Evolutionary conservation across 2,329 filamentous ascomycete genomes (phyloP), one percentile per base, ranked within the genome.

Genomic region (Ascochyta fabae): DNA sequence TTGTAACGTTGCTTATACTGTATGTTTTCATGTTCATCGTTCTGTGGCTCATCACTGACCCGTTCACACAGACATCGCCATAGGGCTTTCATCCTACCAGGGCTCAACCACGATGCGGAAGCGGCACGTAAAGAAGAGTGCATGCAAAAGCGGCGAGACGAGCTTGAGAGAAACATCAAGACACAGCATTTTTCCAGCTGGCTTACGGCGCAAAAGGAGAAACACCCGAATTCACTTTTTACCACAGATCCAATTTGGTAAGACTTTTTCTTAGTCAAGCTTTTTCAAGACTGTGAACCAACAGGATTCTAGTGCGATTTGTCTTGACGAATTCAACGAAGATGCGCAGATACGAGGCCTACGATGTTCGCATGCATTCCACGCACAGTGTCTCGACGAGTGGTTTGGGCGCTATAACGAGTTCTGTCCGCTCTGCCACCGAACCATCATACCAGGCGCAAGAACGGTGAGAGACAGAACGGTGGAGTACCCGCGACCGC

Each of bases 371-470:
- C 74, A 77, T 49, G 71, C 73, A 12, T 77, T 75, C 55, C 74
- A 77, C 43, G 64, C 72, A 39, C 56, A 62, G 6, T 77, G 74
- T 27, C 59, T 77, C 15, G 74, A 76, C 56, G 70, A 74, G 39
- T 77, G 74, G 74, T 77, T 71, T 48, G 62, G 60, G 24, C 60
- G 71, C 24, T 74, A 61, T 47, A 75, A 77, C 48, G 73, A 76
- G 31, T 74, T 65, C 52, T 77, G 74, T 54, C 74, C 74, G 38
- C 65, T 77, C 16, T 77, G 74, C 39, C 74, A 76, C 44, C 56
- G 70, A 16, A 64, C 72, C 8, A 77, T 77, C 35, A 66, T 76
- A 48, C 69, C 71, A 7, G 66, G 66, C 23, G 44, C 55, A 13
- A 64, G 55, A 36, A 29, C 43, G 13, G n/a, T 26, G 16, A 58